Evolutionary conservation across 768 basidiomycete species (phyloP).

Genomic region (Hypholoma sublateritium): DNA sequence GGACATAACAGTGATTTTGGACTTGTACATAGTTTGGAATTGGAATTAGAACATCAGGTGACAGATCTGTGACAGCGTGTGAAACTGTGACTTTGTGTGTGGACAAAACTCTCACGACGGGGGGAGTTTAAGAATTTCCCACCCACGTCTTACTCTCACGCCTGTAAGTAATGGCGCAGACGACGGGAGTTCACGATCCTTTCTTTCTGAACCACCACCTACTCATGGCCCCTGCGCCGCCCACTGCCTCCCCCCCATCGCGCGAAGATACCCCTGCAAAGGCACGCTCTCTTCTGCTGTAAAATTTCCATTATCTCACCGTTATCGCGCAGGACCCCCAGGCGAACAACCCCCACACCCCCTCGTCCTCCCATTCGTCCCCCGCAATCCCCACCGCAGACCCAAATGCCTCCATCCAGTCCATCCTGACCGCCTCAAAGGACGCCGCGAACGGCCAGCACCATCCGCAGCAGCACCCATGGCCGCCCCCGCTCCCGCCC

Average conservation of each 20-base stretch:
- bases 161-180: constrained; percentile 43
- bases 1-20: not conserved
- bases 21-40: constrained; percentile 10
- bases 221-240: constrained; percentile 36
- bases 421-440: constrained; percentile 53
- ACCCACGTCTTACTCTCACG: constrained; percentile 48
- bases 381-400: constrained; percentile 31
- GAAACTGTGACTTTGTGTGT: constrained; percentile 21
- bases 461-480: constrained; percentile 11
- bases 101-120: constrained; percentile 29
- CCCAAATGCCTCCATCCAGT: constrained; percentile 47
- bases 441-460: constrained; percentile 38
- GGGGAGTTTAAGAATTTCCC: constrained; percentile 31
- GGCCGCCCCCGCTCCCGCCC: constrained; percentile 30
- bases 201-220: constrained; percentile 48
- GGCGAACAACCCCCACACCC: constrained; percentile 16
- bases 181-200: constrained; percentile 30
- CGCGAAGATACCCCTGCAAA: constrained; percentile 22
- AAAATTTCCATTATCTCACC: constrained; percentile 24
- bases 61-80: constrained; percentile 24
- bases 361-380: constrained; percentile 27
- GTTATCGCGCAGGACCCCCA: constrained; percentile 17
- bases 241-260: constrained; percentile 14
- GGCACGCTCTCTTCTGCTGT: constrained; percentile 25
- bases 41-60: constrained; percentile 16